Evolutionary conservation across 2,329 filamentous ascomycete genomes (phyloP).

Genomic region (Phialophora chinensis): DNA sequence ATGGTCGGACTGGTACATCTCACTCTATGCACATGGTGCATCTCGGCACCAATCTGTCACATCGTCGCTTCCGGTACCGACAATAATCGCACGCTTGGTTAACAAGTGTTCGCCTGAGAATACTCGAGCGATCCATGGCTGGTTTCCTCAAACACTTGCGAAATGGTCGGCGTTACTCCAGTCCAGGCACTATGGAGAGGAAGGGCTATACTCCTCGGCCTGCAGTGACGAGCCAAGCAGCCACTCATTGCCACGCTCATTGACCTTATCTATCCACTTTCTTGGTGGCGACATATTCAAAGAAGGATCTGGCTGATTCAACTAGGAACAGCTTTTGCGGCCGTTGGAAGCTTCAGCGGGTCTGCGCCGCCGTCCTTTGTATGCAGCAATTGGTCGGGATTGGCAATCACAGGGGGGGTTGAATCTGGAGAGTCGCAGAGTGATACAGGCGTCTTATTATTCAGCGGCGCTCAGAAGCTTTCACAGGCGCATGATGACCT

Average conservation of each 20-base stretch:
- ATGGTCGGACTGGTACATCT: background rate
- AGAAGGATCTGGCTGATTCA: background rate
- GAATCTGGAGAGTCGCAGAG: too few species aligned
- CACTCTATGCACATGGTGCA: conserved; percentile 54
- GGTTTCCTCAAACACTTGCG: too few species aligned
- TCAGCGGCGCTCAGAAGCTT: too few species aligned
- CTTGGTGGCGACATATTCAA: background rate
- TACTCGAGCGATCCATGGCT: background rate
- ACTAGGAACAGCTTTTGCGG: conserved; percentile 1
- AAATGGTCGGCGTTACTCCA: too few species aligned
- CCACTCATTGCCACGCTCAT: background rate
- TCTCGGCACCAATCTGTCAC: conserved; percentile 56
- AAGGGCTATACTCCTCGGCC: too few species aligned
- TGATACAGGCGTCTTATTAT: too few species aligned
- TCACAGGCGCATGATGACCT: too few species aligned
- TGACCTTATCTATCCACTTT: conserved; percentile 8
- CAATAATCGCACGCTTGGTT: conserved; percentile 51
- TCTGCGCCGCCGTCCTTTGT: background rate
- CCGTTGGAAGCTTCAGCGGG: background rate
- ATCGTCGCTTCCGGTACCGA: conserved; percentile 58
- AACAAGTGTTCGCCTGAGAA: background rate
- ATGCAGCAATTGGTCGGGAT: background rate
- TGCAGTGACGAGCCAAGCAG: too few species aligned
- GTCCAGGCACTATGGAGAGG: too few species aligned
- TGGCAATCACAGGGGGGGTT: too few species aligned